Percentiles rank a stretch among this genome's conserved stretches.
Conservation (phyloP, 2,329 filamentous ascomycete genomes). For the Harringtonia aguacate region DNA sequence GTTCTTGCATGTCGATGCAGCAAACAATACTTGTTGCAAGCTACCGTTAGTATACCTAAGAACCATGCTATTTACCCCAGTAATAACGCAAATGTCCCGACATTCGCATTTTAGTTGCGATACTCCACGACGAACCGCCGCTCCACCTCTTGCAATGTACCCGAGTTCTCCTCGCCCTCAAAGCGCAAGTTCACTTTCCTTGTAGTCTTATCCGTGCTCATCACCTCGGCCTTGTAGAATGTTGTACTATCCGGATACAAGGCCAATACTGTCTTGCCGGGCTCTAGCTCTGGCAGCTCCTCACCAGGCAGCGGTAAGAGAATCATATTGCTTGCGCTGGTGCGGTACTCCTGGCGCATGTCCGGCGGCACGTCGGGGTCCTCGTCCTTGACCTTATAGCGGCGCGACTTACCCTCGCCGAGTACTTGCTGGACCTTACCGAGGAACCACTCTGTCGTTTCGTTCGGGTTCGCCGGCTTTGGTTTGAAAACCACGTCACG, state of each 20-base stretch:
- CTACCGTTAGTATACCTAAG: background rate
- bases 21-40: too few relatives aligned
- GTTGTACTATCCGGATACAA: constrained; percentile 77
- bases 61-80: too few relatives aligned
- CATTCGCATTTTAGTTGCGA: constrained; percentile 24
- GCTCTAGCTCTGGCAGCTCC: constrained; percentile 49
- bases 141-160: constrained; percentile 66
- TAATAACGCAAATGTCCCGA: too few relatives aligned
- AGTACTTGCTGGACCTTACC: constrained; percentile 67
- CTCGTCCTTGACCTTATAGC: constrained; percentile 71
- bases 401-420: constrained; percentile 65
- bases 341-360: constrained; percentile 57
- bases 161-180: constrained; percentile 66
- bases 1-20: too few relatives aligned
- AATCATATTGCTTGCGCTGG: constrained; percentile 65
- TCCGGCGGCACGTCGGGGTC: constrained; percentile 57
- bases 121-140: constrained; percentile 69
- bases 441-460: constrained; percentile 58
- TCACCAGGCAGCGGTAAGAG: constrained; percentile 52
- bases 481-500: constrained; percentile 58
- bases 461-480: constrained; percentile 35
- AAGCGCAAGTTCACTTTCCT: constrained; percentile 58
- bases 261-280: constrained; percentile 64
- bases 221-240: constrained; percentile 76
- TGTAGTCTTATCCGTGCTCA: constrained; percentile 47